Evolutionary conservation across 169 alveolate species (phyloP), one percentile per base, ranked within the genome.

Genomic region (Plasmodium berghei): DNA sequence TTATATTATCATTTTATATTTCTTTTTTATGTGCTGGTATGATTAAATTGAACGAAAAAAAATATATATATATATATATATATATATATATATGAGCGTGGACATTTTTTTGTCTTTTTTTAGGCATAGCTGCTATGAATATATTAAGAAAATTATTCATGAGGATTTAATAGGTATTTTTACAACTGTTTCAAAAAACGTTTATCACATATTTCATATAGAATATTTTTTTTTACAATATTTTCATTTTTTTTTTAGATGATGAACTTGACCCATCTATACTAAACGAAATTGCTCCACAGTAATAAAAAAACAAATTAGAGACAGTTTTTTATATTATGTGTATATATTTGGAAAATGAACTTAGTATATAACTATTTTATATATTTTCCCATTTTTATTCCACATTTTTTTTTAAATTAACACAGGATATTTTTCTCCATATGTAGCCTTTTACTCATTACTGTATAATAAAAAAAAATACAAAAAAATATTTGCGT

Each of bases 1-100:
- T 12, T 61, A 61, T 62, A 22, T 62, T 20, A 16, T 62, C 46
- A 74, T 62, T 62, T 62, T 22, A 5, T 74, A 42, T 48, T 74
- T 74, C 42, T 74, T 74, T 74, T 74, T 26, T 49, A 74, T 74
- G 88, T 40, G 88, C 49, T 74, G 88, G 88, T 74, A 74, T 9
- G 66, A 46, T 1, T 34, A 1, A 34, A 34, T 34, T 34, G 42
- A 4, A 5, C 42, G 4, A 28, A 1, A 28, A 2, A 28, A 28
- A 28, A 28, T 40, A 49, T 2, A 61, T 46, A 24, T 9, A 5
- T 0, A 28, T 26, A 6, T 9, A 12, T 9, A 20, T 26, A 6
- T n/a, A 8, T 10, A 45, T 14, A 67, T 16, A 16, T 18, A 22
- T 45, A 45, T 16, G 34, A 22, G n/a, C 16, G 9, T n/a, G 10